Conservation (phyloP, 331 rosid genomes). For the Erythrophleum ivorense region DNA sequence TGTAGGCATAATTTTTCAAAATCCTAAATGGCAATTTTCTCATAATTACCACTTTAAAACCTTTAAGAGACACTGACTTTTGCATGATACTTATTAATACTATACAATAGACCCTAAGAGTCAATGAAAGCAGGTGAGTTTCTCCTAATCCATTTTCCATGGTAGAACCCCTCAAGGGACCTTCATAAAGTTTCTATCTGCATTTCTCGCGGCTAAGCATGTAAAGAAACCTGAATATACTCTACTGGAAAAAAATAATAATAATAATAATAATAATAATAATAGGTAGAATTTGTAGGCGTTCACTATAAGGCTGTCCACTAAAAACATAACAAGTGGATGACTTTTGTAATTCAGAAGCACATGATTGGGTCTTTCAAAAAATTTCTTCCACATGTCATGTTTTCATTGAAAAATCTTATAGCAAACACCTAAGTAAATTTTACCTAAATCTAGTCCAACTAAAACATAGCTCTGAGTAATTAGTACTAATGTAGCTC, state of each 20-base stretch:
- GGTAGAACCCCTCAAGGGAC: neutral
- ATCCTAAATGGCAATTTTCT: neutral
- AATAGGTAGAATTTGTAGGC: neutral
- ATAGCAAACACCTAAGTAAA: neutral
- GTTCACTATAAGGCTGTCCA: neutral
- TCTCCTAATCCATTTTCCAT: neutral
- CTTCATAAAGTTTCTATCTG: neutral
- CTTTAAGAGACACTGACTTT: neutral
- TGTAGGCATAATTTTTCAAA: neutral
- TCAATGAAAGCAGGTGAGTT: too few relatives aligned
- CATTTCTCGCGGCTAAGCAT: constrained; percentile 5
- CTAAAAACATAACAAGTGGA: neutral
- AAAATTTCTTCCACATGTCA: neutral
- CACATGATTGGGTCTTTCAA: neutral
- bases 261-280: neutral
- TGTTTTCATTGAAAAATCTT: neutral
- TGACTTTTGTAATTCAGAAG: neutral
- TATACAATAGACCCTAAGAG: neutral
- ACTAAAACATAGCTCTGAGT: neutral
- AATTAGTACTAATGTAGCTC: neutral
- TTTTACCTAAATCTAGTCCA: neutral
- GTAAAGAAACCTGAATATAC: neutral
- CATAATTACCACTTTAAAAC: neutral
- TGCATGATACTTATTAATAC: neutral
- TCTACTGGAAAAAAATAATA: neutral